Evolutionary conservation across 1,284 basidiomycete genomes (phyloP).

Genomic region (Ustilago bromivora): DNA sequence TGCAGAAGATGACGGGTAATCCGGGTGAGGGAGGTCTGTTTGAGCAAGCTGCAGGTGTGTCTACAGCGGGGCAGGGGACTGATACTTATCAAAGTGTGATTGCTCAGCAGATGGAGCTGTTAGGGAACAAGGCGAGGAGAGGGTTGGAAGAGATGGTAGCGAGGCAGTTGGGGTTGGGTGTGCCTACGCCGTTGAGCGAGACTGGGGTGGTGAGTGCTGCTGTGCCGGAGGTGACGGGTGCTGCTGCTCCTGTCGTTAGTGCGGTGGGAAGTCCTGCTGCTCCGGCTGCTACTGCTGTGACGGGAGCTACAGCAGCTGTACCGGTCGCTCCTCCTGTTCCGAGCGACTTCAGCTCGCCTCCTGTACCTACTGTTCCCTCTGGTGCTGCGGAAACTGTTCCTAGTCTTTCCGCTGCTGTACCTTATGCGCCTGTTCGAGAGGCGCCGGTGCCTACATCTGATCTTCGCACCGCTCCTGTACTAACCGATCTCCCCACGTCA

Average conservation of each 20-base stretch:
- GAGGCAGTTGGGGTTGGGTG: conserved; percentile 14
- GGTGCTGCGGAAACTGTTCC: not conserved
- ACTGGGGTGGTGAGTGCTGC: conserved; percentile 6
- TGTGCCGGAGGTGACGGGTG: conserved; percentile 2
- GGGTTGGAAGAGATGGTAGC: conserved; percentile 11
- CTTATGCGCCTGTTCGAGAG: no score
- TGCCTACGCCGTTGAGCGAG: conserved; percentile 7
- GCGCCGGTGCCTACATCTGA: no score
- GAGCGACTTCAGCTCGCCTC: conserved; percentile 30
- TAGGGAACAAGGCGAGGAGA: conserved; percentile 17
- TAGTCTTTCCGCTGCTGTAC: not conserved
- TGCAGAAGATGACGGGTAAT: conserved; percentile 18
- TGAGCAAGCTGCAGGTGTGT: conserved; percentile 12
- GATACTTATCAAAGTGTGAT: conserved; percentile 23
- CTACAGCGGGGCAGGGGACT: not conserved
- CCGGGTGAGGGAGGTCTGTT: conserved; percentile 21
- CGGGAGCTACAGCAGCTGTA: conserved; percentile 6
- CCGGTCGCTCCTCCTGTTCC: conserved; percentile 36
- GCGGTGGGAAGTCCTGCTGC: not conserved
- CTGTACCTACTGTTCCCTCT: conserved; percentile 11
- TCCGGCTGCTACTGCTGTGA: conserved; percentile 8
- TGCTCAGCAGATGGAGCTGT: conserved; percentile 30
- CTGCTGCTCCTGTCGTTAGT: not conserved
- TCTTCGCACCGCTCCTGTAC: conserved; percentile 7
- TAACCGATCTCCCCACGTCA: conserved; percentile 1